Base-by-base conservation (phyloP, 495 filamentous ascomycete genomes). In the Hyaloscypha variabilis region DNA sequence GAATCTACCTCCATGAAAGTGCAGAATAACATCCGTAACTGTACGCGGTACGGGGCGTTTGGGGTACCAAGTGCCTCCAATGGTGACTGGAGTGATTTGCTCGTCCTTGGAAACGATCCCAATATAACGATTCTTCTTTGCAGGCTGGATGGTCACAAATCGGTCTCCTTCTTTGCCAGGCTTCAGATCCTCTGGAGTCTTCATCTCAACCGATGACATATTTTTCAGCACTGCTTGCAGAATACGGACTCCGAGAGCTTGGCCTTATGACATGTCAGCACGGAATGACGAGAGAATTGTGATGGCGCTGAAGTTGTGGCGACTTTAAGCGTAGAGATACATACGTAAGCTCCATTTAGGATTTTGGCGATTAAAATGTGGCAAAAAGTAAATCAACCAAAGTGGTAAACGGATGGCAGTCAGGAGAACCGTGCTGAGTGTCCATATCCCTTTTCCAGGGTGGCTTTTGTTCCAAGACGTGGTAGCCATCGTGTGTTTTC, bases 1-100 rank as follows among this genome's bases (percentile, higher is more conserved):
- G 13, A 46, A 1, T 17, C 19, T 11, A 28, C 83, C 83, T 54
- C 82, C 81, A 67, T 85, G 83, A 62, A 85, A 74, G 65, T 85
- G 80, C 24, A 86, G 74, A 4, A 80, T 69, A n/a, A 84, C 70
- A 31, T 59, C 36, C 13, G 19, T 23, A 14, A n/a, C 6, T 4
- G 54, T 29, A 24, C 29, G 39, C 8, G 58, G 60, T 6, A 31
- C 29, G n/a, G 54, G 49, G 17, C 52, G 64, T 42, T 64, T 51
- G 8, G 71, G 71, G 17, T 69, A 71, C 71, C 71, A 73, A 8
- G 67, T 69, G 6, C 63, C 58, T 25, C 71, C 67, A 29, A 73
- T 59, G 5, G 34, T n/a, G 8, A 34, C 26, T 1, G 71, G 63
- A 2, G 46, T 53, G 56, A 69, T 67, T 19, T 66, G 14, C 14